Conservation (phyloP, 441 rosid genomes). For the Brassica balearica region DNA sequence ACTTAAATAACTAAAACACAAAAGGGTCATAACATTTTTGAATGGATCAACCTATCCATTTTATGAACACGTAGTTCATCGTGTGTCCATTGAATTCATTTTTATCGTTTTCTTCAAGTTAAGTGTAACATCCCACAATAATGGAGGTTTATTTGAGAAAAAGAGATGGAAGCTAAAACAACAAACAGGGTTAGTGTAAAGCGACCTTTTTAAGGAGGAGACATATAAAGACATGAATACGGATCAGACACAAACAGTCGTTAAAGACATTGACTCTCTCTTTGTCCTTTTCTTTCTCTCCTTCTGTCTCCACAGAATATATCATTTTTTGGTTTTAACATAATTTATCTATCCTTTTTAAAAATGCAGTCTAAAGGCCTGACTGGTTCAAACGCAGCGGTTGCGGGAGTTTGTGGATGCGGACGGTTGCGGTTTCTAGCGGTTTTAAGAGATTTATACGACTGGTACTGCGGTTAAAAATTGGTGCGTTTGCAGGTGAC, state of each 20-base stretch:
- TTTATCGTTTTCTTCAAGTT: background rate
- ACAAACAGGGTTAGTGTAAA: conserved; percentile 40
- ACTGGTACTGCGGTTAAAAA: no score
- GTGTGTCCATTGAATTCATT: background rate
- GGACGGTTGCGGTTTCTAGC: no score
- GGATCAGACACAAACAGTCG: conserved; percentile 39
- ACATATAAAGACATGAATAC: conserved; percentile 40
- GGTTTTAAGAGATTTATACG: no score
- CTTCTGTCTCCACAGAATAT: conserved; percentile 33
- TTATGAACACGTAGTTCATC: background rate
- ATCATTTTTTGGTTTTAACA: background rate
- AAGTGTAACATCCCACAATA: background rate
- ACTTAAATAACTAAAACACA: background rate
- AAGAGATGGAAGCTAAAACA: conserved; percentile 24
- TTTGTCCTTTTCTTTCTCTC: conserved; percentile 40
- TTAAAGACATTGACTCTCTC: conserved; percentile 36
- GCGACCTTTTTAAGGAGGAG: conserved; percentile 34
- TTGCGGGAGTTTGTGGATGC: no score
- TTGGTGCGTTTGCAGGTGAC: no score
- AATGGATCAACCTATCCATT: background rate
- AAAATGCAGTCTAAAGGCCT: no score
- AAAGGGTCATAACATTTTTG: background rate
- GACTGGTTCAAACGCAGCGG: no score
- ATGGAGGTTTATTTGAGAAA: background rate
- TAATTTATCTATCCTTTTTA: no score